A percentile compares a stretch with the other conserved stretches of the same genome.
These are phyloP conservation scores for Chaetomium sp. DNA, from an alignment of 2,329 filamentous ascomycete genomes.

Conservation along the genomic window DNA sequence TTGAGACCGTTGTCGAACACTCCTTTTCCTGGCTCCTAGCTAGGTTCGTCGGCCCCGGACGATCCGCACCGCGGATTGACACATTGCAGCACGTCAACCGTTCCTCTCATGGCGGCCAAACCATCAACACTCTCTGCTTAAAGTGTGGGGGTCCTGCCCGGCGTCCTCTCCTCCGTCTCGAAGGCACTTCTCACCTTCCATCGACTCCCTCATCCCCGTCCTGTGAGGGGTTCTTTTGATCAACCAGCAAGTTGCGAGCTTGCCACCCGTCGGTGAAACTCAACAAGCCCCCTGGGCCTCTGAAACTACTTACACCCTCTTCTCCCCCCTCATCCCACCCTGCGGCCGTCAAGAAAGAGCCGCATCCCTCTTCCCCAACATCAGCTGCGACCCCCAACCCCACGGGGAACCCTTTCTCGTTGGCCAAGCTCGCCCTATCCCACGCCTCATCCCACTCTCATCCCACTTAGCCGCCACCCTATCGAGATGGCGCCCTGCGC, in stretches of 20 bases:
- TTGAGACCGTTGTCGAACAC: slow-evolving; percentile 6
- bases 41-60: slow-evolving; percentile 10
- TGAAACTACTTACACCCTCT: slow-evolving; percentile 6
- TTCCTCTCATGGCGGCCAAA: slow-evolving; percentile 20
- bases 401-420: slow-evolving; percentile 19
- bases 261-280: slow-evolving; percentile 3
- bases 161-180: slow-evolving; percentile 9
- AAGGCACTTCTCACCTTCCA: slow-evolving; percentile 7
- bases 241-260: not conserved
- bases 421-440: slow-evolving; percentile 21
- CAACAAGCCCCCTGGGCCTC: not conserved
- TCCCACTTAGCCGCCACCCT: slow-evolving; percentile 31
- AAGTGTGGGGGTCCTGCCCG: slow-evolving; percentile 22
- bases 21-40: not conserved
- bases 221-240: not conserved
- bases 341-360: slow-evolving; percentile 13
- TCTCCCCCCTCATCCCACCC: slow-evolving; percentile 13
- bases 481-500: slow-evolving; percentile 45
- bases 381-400: slow-evolving; percentile 14
- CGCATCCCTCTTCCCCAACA: slow-evolving; percentile 7
- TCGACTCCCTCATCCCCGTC: not conserved
- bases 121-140: slow-evolving; percentile 20
- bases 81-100: slow-evolving; percentile 22
- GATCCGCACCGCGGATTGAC: slow-evolving; percentile 19
- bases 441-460: slow-evolving; percentile 26